Evolutionary conservation across 1,139 yeast genomes (phyloP), one percentile per base, ranked within the genome.

Genomic region (Arxiozyma telluris): DNA sequence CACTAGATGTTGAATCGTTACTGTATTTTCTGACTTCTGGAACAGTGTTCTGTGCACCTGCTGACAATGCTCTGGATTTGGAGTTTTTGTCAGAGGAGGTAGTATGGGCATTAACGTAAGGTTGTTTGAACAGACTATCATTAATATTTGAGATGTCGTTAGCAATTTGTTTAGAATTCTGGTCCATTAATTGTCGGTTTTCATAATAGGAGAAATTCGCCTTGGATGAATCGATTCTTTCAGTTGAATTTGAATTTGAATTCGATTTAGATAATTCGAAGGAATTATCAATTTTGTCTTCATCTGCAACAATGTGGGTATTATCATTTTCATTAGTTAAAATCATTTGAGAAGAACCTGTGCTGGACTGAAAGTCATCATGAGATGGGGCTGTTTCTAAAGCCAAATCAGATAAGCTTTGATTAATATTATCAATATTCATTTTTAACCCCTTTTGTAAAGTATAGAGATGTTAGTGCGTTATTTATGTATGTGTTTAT

Each of bases 181-280:
- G 62, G 18, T 69, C 71, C 34, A 65, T 52, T 48, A 66, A 54
- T 44, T 66, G 58, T 50, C 62, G 65, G 47, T 61, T 62, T 52
- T 69, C 71, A 44, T 63, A 66, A 51, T 67, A 69, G 1, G 71
- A 67, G 47, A 64, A 67, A 46, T 66, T 64, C 4, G 72, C 64
- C 44, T 57, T 54, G 20, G 51, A 47, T 20, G 53, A 48, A 41
- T 42, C 53, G 21, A 48, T 41, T 17, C 21, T 4, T 27, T 41
- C 49, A 41, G 41, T 18, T 20, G 47, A 34, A 15, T 38, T 44
- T 2, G 51, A 49, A 15, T 38, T 44, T 2, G 51, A 49, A 44
- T 27, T 30, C 9, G 42, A 30, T 1, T 38, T 30, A 8, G 47
- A 30, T 34, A 49, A 42, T 22, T 49, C 43, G 5, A 44, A 21